A percentile compares a stretch with the other conserved stretches of the same genome.
These are phyloP conservation scores for Ophidiomyces ophidiicola DNA, from an alignment of 2,329 filamentous ascomycete species.

Conservation along the genomic window DNA sequence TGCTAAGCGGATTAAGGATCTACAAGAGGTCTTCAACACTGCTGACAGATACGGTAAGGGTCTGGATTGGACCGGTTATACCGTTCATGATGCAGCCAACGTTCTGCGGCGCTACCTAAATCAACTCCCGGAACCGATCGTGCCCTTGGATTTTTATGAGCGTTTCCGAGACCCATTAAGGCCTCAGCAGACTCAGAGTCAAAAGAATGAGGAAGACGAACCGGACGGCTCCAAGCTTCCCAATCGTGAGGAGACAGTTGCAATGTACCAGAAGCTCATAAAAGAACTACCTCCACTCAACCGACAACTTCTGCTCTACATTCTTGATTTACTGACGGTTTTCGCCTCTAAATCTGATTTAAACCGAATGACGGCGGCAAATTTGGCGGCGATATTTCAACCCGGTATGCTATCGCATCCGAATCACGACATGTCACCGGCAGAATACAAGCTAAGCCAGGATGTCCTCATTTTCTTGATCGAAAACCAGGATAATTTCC, in stretches of 20 bases:
- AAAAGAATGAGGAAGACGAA: slow-evolving; percentile 53
- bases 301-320: slow-evolving; percentile 85
- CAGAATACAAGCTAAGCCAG: slow-evolving; percentile 89
- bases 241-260: slow-evolving; percentile 62
- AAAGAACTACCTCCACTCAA: slow-evolving; percentile 87
- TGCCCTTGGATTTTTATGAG: slow-evolving; percentile 86
- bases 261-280: slow-evolving; percentile 76
- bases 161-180: slow-evolving; percentile 75
- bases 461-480: slow-evolving; percentile 96
- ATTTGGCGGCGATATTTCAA: slow-evolving; percentile 93
- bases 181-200: slow-evolving; percentile 54
- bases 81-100: slow-evolving; percentile 95
- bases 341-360: slow-evolving; percentile 94
- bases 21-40: slow-evolving; percentile 83
- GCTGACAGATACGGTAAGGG: slow-evolving; percentile 94
- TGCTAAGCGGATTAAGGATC: slow-evolving; percentile 94
- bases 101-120: slow-evolving; percentile 92
- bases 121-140: slow-evolving; percentile 89
- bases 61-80: slow-evolving; percentile 92
- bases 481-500: slow-evolving; percentile 94
- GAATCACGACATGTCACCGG: slow-evolving; percentile 83
- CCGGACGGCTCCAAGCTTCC: slow-evolving; percentile 62
- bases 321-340: slow-evolving; percentile 86
- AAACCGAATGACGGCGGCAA: slow-evolving; percentile 93
- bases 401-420: slow-evolving; percentile 93